Conservation (phyloP, 1,139 yeast species). For the Saccharomyces pastorianus region DNA sequence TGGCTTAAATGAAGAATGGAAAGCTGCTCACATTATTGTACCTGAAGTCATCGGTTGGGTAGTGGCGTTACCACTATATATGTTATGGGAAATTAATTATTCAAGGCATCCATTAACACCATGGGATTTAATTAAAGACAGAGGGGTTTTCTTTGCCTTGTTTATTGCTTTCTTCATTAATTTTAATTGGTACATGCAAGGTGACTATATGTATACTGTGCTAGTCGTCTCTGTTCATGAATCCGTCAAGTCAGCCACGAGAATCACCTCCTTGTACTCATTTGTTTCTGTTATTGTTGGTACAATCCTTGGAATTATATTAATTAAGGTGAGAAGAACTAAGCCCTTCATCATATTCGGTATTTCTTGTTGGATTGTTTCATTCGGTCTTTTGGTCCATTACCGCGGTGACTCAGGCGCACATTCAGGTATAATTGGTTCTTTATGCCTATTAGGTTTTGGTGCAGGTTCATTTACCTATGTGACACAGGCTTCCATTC, state of each 20-base stretch:
- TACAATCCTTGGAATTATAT: slow-evolving; percentile 45
- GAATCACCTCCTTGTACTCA: slow-evolving; percentile 55
- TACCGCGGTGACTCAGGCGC: slow-evolving; percentile 41
- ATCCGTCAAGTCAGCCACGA: slow-evolving; percentile 49
- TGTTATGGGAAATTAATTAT: slow-evolving; percentile 46
- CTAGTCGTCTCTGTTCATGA: slow-evolving; percentile 52
- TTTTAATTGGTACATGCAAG: slow-evolving; percentile 59
- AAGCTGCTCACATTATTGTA: slow-evolving; percentile 48
- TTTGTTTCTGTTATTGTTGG: slow-evolving; percentile 60
- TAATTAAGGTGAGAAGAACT: slow-evolving; percentile 43
- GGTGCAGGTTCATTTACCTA: slow-evolving; percentile 68
- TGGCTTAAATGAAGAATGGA: slow-evolving; percentile 45
- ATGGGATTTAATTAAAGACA: slow-evolving; percentile 44
- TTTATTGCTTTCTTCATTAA: slow-evolving; percentile 46
- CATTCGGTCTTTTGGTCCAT: slow-evolving; percentile 49
- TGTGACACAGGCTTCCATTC: slow-evolving; percentile 56
- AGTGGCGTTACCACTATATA: slow-evolving; percentile 43
- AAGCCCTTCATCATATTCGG: slow-evolving; percentile 57
- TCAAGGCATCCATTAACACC: slow-evolving; percentile 47
- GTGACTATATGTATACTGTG: slow-evolving; percentile 57
- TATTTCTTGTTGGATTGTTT: slow-evolving; percentile 42
- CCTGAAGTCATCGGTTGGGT: slow-evolving; percentile 55
- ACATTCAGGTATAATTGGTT: slow-evolving; percentile 52
- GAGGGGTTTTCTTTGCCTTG: slow-evolving; percentile 56
- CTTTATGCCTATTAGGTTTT: slow-evolving; percentile 55